Conservation (phyloP, 2,329 filamentous ascomycete species). For the Penicillium sp. region DNA sequence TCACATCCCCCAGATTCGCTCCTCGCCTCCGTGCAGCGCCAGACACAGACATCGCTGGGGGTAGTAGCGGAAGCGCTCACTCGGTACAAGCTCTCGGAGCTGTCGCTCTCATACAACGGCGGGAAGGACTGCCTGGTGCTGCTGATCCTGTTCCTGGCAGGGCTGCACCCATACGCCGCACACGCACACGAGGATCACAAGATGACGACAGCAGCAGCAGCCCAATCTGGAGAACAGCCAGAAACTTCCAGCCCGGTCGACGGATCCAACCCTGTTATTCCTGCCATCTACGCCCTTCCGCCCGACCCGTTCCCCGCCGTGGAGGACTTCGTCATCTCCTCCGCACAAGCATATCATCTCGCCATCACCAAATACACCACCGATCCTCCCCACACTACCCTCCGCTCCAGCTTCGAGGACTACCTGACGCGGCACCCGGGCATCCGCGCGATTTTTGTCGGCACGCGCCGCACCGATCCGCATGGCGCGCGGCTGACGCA, state of each 20-base stretch:
- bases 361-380: conserved; percentile 68
- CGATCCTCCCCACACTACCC: conserved; percentile 55
- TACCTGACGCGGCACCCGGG: conserved; percentile 58
- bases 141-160: conserved; percentile 77
- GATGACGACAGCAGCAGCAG: not conserved
- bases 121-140: conserved; percentile 97
- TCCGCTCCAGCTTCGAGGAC: conserved; percentile 74
- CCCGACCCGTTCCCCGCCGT: conserved; percentile 81
- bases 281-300: conserved; percentile 86
- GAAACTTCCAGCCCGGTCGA: conserved; percentile 39
- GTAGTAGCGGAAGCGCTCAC: conserved; percentile 73
- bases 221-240: not conserved
- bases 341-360: conserved; percentile 68
- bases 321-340: conserved; percentile 72
- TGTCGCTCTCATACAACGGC: conserved; percentile 93
- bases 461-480: conserved; percentile 86
- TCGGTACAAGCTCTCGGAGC: conserved; percentile 71
- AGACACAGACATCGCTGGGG: conserved; percentile 67
- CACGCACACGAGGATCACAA: conserved; percentile 12
- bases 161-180: conserved; percentile 49
- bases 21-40: conserved; percentile 66
- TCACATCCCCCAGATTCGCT: conserved; percentile 54
- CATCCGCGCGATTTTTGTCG: conserved; percentile 79
- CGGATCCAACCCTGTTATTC: conserved; percentile 50
- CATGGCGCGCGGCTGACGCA: conserved; percentile 74